These are phyloP conservation scores for Globisporangium middletonii DNA, from an alignment of 352 stramenopile species.

Conservation along the genomic window DNA sequence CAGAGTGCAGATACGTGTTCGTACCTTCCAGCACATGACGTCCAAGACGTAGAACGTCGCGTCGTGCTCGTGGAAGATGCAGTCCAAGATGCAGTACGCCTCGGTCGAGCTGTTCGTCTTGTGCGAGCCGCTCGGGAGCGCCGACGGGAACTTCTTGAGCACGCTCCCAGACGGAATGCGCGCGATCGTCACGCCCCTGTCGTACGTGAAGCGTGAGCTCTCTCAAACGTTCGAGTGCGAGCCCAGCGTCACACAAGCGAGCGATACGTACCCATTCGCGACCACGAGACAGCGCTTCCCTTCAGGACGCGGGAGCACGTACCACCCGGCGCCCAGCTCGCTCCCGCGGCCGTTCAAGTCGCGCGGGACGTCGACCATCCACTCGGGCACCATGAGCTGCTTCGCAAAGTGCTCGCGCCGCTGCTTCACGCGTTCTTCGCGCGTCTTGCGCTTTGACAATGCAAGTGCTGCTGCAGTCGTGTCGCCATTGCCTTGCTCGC, in stretches of 20 bases:
- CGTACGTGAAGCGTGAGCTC: background rate
- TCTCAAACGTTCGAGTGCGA: too few relatives aligned
- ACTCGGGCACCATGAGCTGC: constrained; percentile 87
- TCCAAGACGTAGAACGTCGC: constrained; percentile 90
- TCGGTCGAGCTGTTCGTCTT: constrained; percentile 68
- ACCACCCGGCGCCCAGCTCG: constrained; percentile 77
- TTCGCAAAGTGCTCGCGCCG: constrained; percentile 67
- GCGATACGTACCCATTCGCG: constrained; percentile 51
- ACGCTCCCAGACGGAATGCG: constrained; percentile 73
- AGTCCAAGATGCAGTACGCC: constrained; percentile 88
- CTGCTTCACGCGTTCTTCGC: constrained; percentile 73
- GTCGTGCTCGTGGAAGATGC: constrained; percentile 88
- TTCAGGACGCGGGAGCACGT: constrained; percentile 87
- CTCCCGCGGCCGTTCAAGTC: constrained; percentile 81
- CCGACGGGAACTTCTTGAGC: constrained; percentile 84
- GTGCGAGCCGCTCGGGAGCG: constrained; percentile 72
- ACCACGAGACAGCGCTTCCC: constrained; percentile 89
- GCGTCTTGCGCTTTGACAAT: constrained; percentile 45
- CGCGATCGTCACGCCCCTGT: constrained; percentile 71
- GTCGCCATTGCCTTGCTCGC: constrained; percentile 17
- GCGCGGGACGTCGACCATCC: constrained; percentile 81
- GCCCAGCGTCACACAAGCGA: too few relatives aligned
- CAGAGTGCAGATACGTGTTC: background rate
- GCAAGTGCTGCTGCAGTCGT: constrained; percentile 16
- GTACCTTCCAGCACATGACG: constrained; percentile 91